phyloP scores from a whole-genome alignment of 129 eudicot species.

The Pseudognaphalium luteoalbum region DNA sequence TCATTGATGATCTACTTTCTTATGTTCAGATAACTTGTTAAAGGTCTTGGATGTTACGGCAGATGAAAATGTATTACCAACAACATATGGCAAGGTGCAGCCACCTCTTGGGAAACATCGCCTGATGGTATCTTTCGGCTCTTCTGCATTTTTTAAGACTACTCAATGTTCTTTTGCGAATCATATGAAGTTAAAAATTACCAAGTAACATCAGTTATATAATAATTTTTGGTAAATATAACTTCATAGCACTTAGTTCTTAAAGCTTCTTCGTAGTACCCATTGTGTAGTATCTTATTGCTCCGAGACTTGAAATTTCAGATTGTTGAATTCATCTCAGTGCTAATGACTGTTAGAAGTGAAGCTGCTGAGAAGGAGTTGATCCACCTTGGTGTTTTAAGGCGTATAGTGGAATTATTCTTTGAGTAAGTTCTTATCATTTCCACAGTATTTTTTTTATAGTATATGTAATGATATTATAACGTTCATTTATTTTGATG shows the following conservation, averaged over 20 bases:
- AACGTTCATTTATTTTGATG: conserved; percentile 8
- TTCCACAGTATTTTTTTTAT: neutral
- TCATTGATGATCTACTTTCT: conserved; percentile 2
- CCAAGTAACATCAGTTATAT: neutral
- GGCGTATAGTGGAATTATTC: conserved; percentile 70
- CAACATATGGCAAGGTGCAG: conserved; percentile 88
- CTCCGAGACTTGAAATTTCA: conserved; percentile 34
- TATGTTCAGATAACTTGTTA: conserved; percentile 63
- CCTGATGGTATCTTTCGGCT: conserved; percentile 56
- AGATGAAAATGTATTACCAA: conserved; percentile 55
- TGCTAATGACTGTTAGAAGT: conserved; percentile 74
- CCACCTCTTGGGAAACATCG: conserved; percentile 98
- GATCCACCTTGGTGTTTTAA: conserved; percentile 80
- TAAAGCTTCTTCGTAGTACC: too few relatives aligned
- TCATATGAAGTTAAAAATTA: neutral
- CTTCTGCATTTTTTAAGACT: neutral
- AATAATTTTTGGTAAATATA: neutral
- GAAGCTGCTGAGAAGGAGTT: conserved; percentile 90
- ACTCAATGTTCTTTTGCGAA: neutral
- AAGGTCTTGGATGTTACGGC: conserved; percentile 71
- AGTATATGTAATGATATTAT: neutral
- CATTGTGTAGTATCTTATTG: conserved; percentile 19
- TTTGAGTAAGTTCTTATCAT: conserved; percentile 61
- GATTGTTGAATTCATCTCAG: conserved; percentile 94
- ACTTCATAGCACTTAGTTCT: neutral